Conservation (phyloP, 2,329 filamentous ascomycete genomes). For the Neobulgaria alba region DNA sequence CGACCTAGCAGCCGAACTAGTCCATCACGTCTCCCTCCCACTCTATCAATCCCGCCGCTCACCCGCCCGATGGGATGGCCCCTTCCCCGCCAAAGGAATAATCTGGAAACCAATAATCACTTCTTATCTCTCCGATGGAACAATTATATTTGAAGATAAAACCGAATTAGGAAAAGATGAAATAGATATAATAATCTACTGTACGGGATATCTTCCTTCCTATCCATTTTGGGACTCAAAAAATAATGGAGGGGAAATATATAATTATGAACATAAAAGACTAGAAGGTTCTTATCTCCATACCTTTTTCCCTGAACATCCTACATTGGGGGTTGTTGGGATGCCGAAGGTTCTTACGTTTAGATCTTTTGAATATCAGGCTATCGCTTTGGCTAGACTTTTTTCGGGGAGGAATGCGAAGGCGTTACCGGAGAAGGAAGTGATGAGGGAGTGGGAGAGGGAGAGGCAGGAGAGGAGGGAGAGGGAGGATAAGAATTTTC, state of each 20-base stretch:
- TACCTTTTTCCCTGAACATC: conserved; percentile 41
- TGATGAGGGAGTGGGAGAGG: conserved; percentile 39
- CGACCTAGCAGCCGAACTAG: conserved; percentile 64
- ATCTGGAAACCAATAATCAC: conserved; percentile 45
- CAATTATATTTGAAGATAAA: conserved; percentile 53
- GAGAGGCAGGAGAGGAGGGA: conserved; percentile 28
- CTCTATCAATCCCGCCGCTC: conserved; percentile 45
- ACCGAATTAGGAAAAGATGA: conserved; percentile 43
- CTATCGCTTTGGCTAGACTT: conserved; percentile 41
- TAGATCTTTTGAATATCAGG: conserved; percentile 48
- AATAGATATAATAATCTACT: conserved; percentile 72
- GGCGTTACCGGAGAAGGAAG: conserved; percentile 31
- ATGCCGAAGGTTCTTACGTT: conserved; percentile 44
- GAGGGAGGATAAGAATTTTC: conserved; percentile 36
- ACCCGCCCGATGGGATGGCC: conserved; percentile 41
- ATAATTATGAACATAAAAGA: conserved; percentile 39
- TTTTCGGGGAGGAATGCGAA: conserved; percentile 35
- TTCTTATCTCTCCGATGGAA: conserved; percentile 34
- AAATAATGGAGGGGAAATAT: conserved; percentile 38
- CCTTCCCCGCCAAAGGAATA: conserved; percentile 37
- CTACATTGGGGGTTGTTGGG: conserved; percentile 42
- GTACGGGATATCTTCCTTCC: conserved; percentile 79
- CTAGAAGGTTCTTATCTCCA: conserved; percentile 41
- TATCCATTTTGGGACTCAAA: conserved; percentile 58
- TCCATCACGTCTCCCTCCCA: conserved; percentile 32